Percentiles rank a stretch among this genome's conserved stretches.
These are phyloP conservation scores for Orbilia brochopaga DNA, from an alignment of 2,329 filamentous ascomycete species.

Conservation along the genomic window DNA sequence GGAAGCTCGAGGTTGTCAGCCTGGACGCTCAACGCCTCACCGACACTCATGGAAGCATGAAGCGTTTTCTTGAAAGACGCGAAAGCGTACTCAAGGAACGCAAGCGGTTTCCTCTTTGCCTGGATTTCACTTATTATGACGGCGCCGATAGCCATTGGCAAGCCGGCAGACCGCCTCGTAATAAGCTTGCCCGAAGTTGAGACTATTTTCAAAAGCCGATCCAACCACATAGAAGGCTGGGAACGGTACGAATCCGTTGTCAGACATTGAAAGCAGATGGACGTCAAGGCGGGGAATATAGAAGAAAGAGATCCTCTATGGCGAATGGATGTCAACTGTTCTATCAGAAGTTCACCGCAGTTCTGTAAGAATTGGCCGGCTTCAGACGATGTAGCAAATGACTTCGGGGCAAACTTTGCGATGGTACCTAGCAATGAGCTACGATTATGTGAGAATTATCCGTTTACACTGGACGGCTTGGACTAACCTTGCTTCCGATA, in stretches of 20 bases:
- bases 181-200: conserved; percentile 51
- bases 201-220: conserved; percentile 51
- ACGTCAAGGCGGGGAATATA: conserved; percentile 83
- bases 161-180: conserved; percentile 87
- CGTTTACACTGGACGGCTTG: neutral
- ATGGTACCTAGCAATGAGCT: conserved; percentile 56
- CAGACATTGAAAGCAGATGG: conserved; percentile 74
- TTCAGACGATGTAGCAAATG: conserved; percentile 52
- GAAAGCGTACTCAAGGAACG: conserved; percentile 26
- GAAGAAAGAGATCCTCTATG: conserved; percentile 94
- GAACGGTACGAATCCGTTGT: conserved; percentile 67
- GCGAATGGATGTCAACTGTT: conserved; percentile 79
- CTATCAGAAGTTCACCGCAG: conserved; percentile 77
- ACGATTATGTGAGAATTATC: neutral
- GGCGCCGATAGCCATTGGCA: conserved; percentile 83
- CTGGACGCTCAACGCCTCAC: conserved; percentile 47
- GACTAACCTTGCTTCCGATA: conserved; percentile 86
- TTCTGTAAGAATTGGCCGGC: conserved; percentile 64
- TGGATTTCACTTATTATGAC: conserved; percentile 67
- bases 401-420: conserved; percentile 58
- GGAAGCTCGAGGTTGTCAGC: conserved; percentile 68
- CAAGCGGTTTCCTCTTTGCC: conserved; percentile 59
- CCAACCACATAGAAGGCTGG: conserved; percentile 52
- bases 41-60: conserved; percentile 53
- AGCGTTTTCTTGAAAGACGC: conserved; percentile 52